A percentile compares a stretch with the other conserved stretches of the same genome.
These are phyloP conservation scores for Datura wrightii DNA, from an alignment of 257 asterid genomes.

Conservation along the genomic window DNA sequence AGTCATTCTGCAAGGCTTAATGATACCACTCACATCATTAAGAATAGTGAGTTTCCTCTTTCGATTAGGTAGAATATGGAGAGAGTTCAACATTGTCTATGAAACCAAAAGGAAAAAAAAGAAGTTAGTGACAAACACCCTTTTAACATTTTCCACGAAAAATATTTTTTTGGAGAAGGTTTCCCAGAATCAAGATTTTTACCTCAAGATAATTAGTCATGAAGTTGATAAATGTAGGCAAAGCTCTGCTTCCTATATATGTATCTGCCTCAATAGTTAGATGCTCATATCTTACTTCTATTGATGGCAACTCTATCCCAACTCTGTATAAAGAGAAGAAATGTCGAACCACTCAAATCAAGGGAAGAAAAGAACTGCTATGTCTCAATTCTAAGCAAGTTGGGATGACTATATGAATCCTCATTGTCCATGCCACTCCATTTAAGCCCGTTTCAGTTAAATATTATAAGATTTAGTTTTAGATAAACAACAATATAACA, in stretches of 20 bases:
- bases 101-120: neutral
- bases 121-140: neutral
- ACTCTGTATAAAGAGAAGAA: neutral
- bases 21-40: conserved; percentile 64
- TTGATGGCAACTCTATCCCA: neutral
- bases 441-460: too few species aligned
- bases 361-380: neutral
- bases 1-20: conserved; percentile 58
- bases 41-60: conserved; percentile 61
- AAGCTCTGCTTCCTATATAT: neutral
- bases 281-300: conserved; percentile 15
- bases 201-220: neutral
- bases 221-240: conserved; percentile 11
- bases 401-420: too few species aligned
- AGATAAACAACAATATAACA: too few species aligned
- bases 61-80: conserved; percentile 49
- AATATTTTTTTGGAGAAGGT: too few species aligned
- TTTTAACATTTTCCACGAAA: neutral
- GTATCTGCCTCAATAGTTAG: conserved; percentile 3
- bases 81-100: conserved; percentile 33
- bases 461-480: too few species aligned
- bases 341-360: neutral
- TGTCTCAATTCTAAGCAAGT: too few species aligned
- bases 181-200: neutral
- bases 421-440: too few species aligned